Base-by-base conservation (phyloP, 163 green algal genomes). In the Chlorella variabilis region DNA sequence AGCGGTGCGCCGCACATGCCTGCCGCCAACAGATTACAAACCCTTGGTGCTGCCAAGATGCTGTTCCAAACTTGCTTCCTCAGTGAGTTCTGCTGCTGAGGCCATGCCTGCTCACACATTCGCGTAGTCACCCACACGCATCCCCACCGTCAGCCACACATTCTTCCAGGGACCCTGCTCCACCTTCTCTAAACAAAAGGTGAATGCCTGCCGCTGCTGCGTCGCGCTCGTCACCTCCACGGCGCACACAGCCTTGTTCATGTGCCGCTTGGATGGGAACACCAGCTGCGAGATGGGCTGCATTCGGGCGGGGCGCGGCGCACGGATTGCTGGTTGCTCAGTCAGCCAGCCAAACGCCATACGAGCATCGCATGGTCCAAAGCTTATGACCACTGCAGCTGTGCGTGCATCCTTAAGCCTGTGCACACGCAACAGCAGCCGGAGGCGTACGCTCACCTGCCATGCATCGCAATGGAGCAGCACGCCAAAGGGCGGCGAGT, bases 141-240 rank as follows among this genome's bases (percentile, higher is more conserved):
- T 31, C 31, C 82, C 82, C 31, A 63, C 67, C n/a, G 82, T 80
- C 5, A 84, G 51, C 75, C 76, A 87, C 29, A 49, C 68, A 31
- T 84, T 85, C 51, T 86, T 88, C 25, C 82, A 83, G 3, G 86
- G 80, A n/a, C 88, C 88, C 36, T 66, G 33, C 6, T 63, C 68
- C 7, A 91, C 73, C 15, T 84, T 77, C 45, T 93, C 83, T 56
- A 92, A 48, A 48, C 89, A 92, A 56, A 91, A 93, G 23, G 87
- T 93, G 82, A 85, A 92, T 6, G 62, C 2, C 2, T 71, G 73
- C 21, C 18, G 54, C 2, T 27, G 51, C 11, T 39, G 54, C 25
- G 41, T 39, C 21, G 20, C 31, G 3, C 20, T 38, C 5, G 38
- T 7, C 17, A 93, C 87, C 23, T 75, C 41, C 0, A 93, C 71